Base-by-base conservation (phyloP, 2,329 filamentous ascomycete genomes). In the Pyrenophora graminea region DNA sequence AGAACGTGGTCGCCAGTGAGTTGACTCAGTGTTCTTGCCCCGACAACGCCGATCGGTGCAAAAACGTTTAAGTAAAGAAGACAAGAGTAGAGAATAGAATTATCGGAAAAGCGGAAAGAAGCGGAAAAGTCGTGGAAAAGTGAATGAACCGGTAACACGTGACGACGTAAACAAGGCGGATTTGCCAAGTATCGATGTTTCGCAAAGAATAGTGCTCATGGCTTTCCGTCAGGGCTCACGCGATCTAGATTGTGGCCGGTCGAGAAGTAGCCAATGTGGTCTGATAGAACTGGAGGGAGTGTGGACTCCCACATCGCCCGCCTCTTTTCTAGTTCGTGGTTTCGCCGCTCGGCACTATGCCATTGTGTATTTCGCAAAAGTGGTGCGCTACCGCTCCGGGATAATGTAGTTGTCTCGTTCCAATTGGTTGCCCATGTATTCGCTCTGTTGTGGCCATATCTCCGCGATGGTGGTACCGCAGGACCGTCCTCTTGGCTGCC, bases 281-380 rank as follows among this genome's bases (percentile, higher is more conserved):
- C 39, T 15, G 47, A 30, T 10, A 48, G 27, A 36, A 41, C 30
- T 13, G 46, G 27, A n/a, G 66, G 61, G 36, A 69, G 38, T 0
- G 55, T 63, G 7, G 58, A 51, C 41, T 64, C 56, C 60, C 60
- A 68, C 13, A 60, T 31, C 13, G 42, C 53, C 39, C 59, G 51
- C 33, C 65, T 62, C 38, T 55, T 39, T 15, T 53, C 50, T 7
- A 61, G 38, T 12, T 52, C 43, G 13, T 34, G 33, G 19, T 47
- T 40, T 21, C 44, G 46, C 34, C 30, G 41, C 30, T 52, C 56
- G 6, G 47, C 36, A 37, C 51, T 33, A 23, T 42, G 17, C 31
- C 30, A 31, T 27, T 51, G 46, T 44, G 42, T 45, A 34, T 34
- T 58, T 31, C 34, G 53, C 39, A 39, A 45, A 38, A 48, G 36